Percentiles rank a stretch among this genome's conserved stretches.
These are phyloP conservation scores for Wallemia hederae DNA, from an alignment of 1,284 basidiomycete species.

Conservation along the genomic window DNA sequence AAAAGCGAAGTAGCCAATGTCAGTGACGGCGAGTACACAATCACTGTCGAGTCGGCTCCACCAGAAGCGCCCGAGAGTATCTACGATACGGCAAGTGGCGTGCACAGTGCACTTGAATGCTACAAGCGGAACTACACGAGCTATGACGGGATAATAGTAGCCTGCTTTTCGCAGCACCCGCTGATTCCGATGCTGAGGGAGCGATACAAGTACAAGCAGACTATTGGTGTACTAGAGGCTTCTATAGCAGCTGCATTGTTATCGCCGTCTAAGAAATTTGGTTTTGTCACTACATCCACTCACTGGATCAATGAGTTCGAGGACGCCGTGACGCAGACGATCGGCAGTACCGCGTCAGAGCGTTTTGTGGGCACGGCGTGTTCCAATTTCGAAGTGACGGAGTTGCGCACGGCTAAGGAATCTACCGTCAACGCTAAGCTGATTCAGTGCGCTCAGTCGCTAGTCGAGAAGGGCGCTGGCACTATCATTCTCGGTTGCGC, in stretches of 20 bases:
- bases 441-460: neutral
- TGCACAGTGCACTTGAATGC: neutral
- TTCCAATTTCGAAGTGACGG: neutral
- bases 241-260: neutral
- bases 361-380: neutral
- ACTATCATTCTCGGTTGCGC: neutral
- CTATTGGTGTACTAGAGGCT: neutral
- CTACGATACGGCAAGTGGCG: neutral
- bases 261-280: neutral
- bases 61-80: neutral
- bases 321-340: neutral
- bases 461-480: neutral
- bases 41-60: neutral
- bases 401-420: neutral
- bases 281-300: neutral
- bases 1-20: neutral
- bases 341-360: neutral
- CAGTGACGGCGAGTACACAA: neutral
- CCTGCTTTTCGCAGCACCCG: neutral
- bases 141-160: neutral
- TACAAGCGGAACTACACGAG: neutral
- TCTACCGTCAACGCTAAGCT: neutral
- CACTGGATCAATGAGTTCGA: neutral
- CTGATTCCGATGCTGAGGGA: neutral
- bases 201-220: neutral